A percentile compares a stretch with the other conserved stretches of the same genome.
Conservation (phyloP, 177 flowering plant genomes). For the Vitis hybrid region DNA sequence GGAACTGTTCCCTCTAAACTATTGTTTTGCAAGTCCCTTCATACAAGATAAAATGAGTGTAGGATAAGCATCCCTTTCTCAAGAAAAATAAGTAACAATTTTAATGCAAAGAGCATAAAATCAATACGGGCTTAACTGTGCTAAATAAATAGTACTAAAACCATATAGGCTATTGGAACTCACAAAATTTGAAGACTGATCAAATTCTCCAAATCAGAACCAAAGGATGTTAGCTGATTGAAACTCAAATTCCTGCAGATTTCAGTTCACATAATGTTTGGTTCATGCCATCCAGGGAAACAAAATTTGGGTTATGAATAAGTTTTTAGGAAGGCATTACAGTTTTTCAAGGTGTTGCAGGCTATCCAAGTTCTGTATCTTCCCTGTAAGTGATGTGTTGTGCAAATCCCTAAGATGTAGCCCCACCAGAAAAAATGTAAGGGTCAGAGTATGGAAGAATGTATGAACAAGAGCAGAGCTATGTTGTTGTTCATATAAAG, state of each 20-base stretch:
- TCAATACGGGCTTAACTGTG: neutral
- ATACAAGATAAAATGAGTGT: slow-evolving; percentile 8
- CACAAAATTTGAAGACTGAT: slow-evolving; percentile 67
- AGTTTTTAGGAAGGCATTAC: slow-evolving; percentile 35
- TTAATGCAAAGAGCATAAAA: neutral
- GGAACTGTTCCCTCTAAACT: slow-evolving; percentile 73
- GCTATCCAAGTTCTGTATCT: slow-evolving; percentile 75
- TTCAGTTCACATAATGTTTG: slow-evolving; percentile 5
- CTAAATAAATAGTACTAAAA: neutral
- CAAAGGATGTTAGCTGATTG: slow-evolving; percentile 73
- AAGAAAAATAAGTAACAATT: neutral
- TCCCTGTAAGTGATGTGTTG: slow-evolving; percentile 77
- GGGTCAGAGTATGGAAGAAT: neutral
- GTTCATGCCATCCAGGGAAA: slow-evolving; percentile 3
- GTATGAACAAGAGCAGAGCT: neutral
- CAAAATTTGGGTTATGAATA: neutral
- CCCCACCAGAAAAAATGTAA: slow-evolving; percentile 1
- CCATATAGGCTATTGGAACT: slow-evolving; percentile 26
- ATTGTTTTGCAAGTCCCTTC: slow-evolving; percentile 82
- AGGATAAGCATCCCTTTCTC: neutral
- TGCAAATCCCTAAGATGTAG: slow-evolving; percentile 69
- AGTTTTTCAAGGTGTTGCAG: slow-evolving; percentile 68
- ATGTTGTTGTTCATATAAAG: neutral
- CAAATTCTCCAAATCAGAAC: slow-evolving; percentile 58
- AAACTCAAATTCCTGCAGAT: slow-evolving; percentile 82